Evolutionary conservation across 805 yeast genomes (phyloP).

Genomic region (Yamadazyma paraphyllophila): DNA sequence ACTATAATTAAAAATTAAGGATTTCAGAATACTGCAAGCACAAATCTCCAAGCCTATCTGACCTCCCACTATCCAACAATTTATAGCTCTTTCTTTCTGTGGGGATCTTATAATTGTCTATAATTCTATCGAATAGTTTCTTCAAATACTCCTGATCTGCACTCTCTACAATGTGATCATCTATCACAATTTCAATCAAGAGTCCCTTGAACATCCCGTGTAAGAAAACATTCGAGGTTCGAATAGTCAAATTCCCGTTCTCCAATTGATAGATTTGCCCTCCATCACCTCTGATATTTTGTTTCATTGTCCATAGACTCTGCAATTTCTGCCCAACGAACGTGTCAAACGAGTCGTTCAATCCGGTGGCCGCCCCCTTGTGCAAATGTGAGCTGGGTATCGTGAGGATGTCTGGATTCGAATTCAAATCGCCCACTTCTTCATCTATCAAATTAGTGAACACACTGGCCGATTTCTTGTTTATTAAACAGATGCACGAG

Average conservation of each 20-base stretch:
- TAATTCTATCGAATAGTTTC: slow-evolving; percentile 25
- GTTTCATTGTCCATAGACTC: slow-evolving; percentile 68
- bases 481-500: slow-evolving; percentile 48
- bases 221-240: slow-evolving; percentile 69
- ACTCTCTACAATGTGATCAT: slow-evolving; percentile 17
- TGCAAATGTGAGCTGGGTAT: slow-evolving; percentile 42
- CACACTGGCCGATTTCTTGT: slow-evolving; percentile 38
- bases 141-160: slow-evolving; percentile 13
- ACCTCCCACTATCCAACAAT: slow-evolving; percentile 23
- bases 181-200: slow-evolving; percentile 54
- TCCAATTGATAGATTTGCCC: slow-evolving; percentile 64
- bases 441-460: slow-evolving; percentile 35
- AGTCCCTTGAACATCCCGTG: slow-evolving; percentile 76
- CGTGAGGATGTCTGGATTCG: slow-evolving; percentile 17
- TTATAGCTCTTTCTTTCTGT: slow-evolving; percentile 34
- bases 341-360: slow-evolving; percentile 56
- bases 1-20: slow-evolving; percentile 32
- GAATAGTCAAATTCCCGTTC: slow-evolving; percentile 49
- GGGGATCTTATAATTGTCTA: slow-evolving; percentile 37
- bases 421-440: slow-evolving; percentile 19
- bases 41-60: slow-evolving; percentile 38
- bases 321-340: slow-evolving; percentile 58
- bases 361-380: slow-evolving; percentile 52
- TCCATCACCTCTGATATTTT: slow-evolving; percentile 69
- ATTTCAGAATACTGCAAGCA: slow-evolving; percentile 42